phyloP scores from a whole-genome alignment of 768 basidiomycete genomes.

The Lactarius sanguifluus region DNA sequence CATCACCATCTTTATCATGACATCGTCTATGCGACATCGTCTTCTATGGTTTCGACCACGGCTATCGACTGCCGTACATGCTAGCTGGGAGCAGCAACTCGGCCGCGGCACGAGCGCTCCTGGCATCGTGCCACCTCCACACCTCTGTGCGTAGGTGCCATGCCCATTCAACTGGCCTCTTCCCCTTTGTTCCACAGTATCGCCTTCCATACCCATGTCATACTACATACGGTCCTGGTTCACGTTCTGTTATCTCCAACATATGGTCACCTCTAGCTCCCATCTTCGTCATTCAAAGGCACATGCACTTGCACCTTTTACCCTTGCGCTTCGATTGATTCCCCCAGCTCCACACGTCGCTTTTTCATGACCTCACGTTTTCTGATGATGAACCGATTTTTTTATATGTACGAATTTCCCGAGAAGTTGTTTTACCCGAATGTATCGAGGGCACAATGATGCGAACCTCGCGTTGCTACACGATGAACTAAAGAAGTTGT shows the following conservation, averaged over 20 bases:
- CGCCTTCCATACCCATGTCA: constrained; percentile 1
- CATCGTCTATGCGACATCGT: constrained; percentile 22
- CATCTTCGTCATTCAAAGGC: constrained; percentile 5
- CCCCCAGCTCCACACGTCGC: background rate
- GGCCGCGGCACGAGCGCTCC: background rate
- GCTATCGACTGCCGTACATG: constrained; percentile 21
- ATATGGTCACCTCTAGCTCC: constrained; percentile 12
- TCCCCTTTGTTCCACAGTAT: background rate
- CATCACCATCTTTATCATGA: background rate
- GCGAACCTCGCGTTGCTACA: background rate
- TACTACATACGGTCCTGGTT: constrained; percentile 8
- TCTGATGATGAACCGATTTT: background rate
- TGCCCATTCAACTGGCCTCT: background rate
- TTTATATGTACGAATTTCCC: constrained; percentile 1
- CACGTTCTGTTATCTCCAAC: background rate
- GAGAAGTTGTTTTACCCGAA: constrained; percentile 8
- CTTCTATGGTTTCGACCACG: constrained; percentile 26
- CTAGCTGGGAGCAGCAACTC: constrained; percentile 1
- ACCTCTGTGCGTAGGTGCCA: constrained; percentile 4
- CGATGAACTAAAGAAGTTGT: constrained; percentile 10
- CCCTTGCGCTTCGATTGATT: background rate
- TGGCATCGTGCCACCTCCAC: background rate
- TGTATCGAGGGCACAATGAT: constrained; percentile 15
- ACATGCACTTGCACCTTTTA: constrained; percentile 1
- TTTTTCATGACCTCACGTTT: constrained; percentile 19